phyloP scores from a whole-genome alignment of 2,329 filamentous ascomycete species.

The Pseudocercospora pini-densiflorae region DNA sequence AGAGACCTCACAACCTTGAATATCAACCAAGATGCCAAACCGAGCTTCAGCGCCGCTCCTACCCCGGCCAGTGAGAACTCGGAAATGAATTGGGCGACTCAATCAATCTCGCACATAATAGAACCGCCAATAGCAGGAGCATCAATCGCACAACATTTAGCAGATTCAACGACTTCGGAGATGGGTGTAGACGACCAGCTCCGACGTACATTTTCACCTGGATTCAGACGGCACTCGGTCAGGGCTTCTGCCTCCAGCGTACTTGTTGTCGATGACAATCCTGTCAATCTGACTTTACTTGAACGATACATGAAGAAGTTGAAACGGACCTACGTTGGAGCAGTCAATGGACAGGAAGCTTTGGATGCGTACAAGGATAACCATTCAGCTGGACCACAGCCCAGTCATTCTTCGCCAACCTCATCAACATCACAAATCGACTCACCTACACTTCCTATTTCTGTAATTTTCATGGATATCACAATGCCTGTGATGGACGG shows the following conservation, averaged over 20 bases:
- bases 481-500: conserved; percentile 43
- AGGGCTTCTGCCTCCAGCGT: conserved; percentile 14
- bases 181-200: background rate
- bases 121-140: background rate
- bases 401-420: background rate
- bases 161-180: background rate
- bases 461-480: conserved; percentile 54
- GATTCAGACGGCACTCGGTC: background rate
- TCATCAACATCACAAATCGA: background rate
- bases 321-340: conserved; percentile 45
- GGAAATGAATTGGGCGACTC: conserved; percentile 4
- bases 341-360: conserved; percentile 53
- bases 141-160: background rate
- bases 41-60: background rate
- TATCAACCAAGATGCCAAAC: background rate
- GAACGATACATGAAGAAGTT: conserved; percentile 31
- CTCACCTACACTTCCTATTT: background rate
- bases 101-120: background rate
- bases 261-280: conserved; percentile 40
- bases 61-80: conserved; percentile 7
- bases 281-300: conserved; percentile 35
- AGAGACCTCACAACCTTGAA: background rate
- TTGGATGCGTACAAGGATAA: conserved; percentile 33
- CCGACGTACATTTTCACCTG: background rate
- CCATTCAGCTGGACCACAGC: background rate